Evolutionary conservation across 345 rosid genomes (phyloP).

Genomic region (Bruguiera sexangula): DNA sequence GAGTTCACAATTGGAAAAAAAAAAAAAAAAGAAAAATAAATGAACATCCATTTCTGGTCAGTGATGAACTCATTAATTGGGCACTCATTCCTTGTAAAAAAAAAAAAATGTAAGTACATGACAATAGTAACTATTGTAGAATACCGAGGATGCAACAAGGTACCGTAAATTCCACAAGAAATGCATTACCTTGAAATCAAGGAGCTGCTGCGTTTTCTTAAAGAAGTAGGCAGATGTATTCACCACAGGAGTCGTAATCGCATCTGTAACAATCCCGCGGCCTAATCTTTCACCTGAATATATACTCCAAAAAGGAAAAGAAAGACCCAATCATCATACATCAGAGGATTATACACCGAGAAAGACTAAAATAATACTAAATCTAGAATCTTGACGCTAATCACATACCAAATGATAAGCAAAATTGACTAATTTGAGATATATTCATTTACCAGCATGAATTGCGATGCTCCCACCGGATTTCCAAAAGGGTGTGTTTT

Average conservation of each 20-base stretch:
- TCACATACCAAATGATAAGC: too few relatives aligned
- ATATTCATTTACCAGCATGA: constrained; percentile 71
- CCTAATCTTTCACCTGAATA: constrained; percentile 84
- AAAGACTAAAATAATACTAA: too few relatives aligned
- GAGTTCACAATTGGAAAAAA: too few relatives aligned
- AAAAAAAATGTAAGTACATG: too few relatives aligned
- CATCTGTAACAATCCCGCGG: constrained; percentile 94
- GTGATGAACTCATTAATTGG: too few relatives aligned
- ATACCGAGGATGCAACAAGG: too few relatives aligned
- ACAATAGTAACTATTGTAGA: too few relatives aligned
- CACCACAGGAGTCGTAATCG: constrained; percentile 92
- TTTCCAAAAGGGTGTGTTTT: constrained; percentile 55
- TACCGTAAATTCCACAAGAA: background rate
- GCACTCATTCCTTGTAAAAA: too few relatives aligned
- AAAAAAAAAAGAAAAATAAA: too few relatives aligned
- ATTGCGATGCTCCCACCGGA: constrained; percentile 84
- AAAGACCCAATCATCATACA: constrained; percentile 2
- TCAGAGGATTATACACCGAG: background rate
- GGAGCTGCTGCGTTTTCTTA: constrained; percentile 76
- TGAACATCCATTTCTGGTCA: too few relatives aligned
- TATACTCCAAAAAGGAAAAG: constrained; percentile 2
- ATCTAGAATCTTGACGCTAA: too few relatives aligned
- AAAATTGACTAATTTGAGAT: too few relatives aligned
- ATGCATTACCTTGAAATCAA: constrained; percentile 79
- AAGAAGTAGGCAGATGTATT: constrained; percentile 92